Conservation (phyloP, 1,139 yeast species). For the Protomyces inundatus region DNA sequence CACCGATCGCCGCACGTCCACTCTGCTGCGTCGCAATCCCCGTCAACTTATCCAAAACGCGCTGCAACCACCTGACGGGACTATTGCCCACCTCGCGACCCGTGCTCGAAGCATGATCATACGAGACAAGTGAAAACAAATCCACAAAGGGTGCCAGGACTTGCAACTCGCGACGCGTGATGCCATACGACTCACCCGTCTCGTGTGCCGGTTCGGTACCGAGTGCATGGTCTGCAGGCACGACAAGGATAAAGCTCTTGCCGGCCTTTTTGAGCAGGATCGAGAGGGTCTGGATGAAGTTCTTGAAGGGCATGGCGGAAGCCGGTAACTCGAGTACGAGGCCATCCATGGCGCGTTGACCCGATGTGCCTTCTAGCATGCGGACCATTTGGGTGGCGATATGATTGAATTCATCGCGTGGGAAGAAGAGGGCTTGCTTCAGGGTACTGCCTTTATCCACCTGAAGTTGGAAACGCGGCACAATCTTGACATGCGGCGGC, state of each 20-base stretch:
- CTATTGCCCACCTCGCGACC: slow-evolving; percentile 12
- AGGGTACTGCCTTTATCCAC: background rate
- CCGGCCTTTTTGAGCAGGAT: background rate
- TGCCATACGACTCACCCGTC: background rate
- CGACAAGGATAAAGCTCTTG: slow-evolving; percentile 6
- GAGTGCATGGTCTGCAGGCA: slow-evolving; percentile 11
- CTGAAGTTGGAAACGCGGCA: slow-evolving; percentile 16
- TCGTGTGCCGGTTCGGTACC: background rate
- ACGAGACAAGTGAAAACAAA: slow-evolving; percentile 13
- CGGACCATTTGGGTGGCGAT: background rate
- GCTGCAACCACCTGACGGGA: slow-evolving; percentile 15
- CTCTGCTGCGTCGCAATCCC: background rate
- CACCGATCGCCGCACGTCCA: background rate
- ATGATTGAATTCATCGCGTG: slow-evolving; percentile 3
- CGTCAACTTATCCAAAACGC: slow-evolving; percentile 7
- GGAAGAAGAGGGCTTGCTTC: slow-evolving; percentile 17
- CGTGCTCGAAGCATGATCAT: slow-evolving; percentile 5
- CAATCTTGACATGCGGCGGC: slow-evolving; percentile 2
- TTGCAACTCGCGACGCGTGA: background rate
- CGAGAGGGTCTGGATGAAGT: slow-evolving; percentile 4
- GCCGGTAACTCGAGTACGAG: slow-evolving; percentile 1
- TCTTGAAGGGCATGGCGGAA: slow-evolving; percentile 3
- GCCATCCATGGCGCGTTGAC: slow-evolving; percentile 1
- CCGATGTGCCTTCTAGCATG: background rate
- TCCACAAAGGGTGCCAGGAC: slow-evolving; percentile 10